Conservation (phyloP, 2,329 filamentous ascomycete species). For the Stylonectria norvegica region DNA sequence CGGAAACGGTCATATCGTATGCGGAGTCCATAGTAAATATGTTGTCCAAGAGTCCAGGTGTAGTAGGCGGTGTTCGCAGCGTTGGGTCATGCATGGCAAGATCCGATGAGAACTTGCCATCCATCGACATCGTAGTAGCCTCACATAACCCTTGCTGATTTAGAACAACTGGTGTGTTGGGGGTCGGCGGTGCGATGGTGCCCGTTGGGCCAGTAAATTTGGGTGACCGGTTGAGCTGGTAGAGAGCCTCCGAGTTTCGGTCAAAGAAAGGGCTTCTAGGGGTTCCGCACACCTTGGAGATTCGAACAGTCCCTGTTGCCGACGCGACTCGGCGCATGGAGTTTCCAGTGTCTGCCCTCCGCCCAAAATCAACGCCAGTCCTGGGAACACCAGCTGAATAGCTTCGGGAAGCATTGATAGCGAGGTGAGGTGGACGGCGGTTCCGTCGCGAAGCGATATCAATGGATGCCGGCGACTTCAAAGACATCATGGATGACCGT, state of each 20-base stretch:
- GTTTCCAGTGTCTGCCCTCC: slow-evolving; percentile 42
- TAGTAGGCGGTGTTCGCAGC: slow-evolving; percentile 52
- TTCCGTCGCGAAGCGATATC: slow-evolving; percentile 55
- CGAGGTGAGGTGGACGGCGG: slow-evolving; percentile 43
- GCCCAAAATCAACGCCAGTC: slow-evolving; percentile 46
- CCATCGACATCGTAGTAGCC: slow-evolving; percentile 33
- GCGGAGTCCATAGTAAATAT: slow-evolving; percentile 40
- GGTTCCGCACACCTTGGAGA: slow-evolving; percentile 31
- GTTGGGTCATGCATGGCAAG: slow-evolving; percentile 39
- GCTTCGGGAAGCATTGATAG: slow-evolving; percentile 43
- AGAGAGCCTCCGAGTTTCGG: slow-evolving; percentile 43
- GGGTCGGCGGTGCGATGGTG: slow-evolving; percentile 47
- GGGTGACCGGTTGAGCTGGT: slow-evolving; percentile 44
- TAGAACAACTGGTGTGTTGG: slow-evolving; percentile 45
- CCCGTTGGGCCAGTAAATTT: slow-evolving; percentile 35
- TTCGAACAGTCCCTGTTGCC: slow-evolving; percentile 40
- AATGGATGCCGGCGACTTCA: slow-evolving; percentile 49
- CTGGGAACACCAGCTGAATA: slow-evolving; percentile 43
- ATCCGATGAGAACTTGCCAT: slow-evolving; percentile 30
- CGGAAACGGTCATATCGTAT: slow-evolving; percentile 38
- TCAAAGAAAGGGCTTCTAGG: slow-evolving; percentile 41
- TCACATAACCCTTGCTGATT: slow-evolving; percentile 39
- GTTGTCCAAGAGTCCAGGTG: slow-evolving; percentile 45
- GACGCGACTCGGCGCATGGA: slow-evolving; percentile 55
- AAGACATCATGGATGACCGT: slow-evolving; percentile 23